phyloP scores from a whole-genome alignment of 2,329 filamentous ascomycete genomes.

The Neoascochyta sp. region DNA sequence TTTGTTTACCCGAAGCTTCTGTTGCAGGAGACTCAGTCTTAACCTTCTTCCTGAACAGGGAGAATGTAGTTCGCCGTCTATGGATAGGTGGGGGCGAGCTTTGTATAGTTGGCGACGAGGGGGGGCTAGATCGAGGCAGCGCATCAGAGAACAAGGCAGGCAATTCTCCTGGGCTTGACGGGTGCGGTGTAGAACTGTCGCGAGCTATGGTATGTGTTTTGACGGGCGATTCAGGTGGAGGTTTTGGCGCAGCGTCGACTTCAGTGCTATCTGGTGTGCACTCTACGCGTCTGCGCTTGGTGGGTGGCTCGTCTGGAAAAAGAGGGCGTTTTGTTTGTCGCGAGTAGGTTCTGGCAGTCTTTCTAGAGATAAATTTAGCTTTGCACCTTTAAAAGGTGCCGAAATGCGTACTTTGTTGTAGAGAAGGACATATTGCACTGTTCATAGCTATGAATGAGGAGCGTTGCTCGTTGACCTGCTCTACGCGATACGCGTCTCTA shows the following conservation, averaged over 20 bases:
- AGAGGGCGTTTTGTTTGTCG: slow-evolving; percentile 30
- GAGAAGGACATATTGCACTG: slow-evolving; percentile 21
- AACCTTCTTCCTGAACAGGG: slow-evolving; percentile 40
- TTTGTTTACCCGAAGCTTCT: slow-evolving; percentile 22
- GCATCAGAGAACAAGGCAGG: slow-evolving; percentile 44
- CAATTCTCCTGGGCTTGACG: slow-evolving; percentile 33
- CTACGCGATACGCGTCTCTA: slow-evolving; percentile 24
- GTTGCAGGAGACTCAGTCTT: slow-evolving; percentile 12
- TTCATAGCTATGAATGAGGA: slow-evolving; percentile 7
- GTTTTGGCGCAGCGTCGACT: slow-evolving; percentile 12
- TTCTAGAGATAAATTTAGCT: slow-evolving; percentile 22
- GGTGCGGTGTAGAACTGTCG: slow-evolving; percentile 13
- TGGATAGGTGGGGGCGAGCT: slow-evolving; percentile 22
- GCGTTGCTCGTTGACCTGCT: slow-evolving; percentile 5
- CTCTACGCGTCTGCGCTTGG: slow-evolving; percentile 39
- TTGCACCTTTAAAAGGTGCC: not conserved
- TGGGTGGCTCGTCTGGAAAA: slow-evolving; percentile 30
- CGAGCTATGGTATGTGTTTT: slow-evolving; percentile 4
- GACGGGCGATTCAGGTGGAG: not conserved
- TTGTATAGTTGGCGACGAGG: slow-evolving; percentile 27
- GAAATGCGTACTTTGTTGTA: slow-evolving; percentile 20
- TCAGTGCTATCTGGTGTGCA: slow-evolving; percentile 5
- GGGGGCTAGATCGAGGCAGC: slow-evolving; percentile 23
- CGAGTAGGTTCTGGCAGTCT: slow-evolving; percentile 35
- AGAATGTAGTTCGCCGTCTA: slow-evolving; percentile 48